Base-by-base conservation (phyloP, 805 yeast species). In the Kuraishia piskuri region DNA sequence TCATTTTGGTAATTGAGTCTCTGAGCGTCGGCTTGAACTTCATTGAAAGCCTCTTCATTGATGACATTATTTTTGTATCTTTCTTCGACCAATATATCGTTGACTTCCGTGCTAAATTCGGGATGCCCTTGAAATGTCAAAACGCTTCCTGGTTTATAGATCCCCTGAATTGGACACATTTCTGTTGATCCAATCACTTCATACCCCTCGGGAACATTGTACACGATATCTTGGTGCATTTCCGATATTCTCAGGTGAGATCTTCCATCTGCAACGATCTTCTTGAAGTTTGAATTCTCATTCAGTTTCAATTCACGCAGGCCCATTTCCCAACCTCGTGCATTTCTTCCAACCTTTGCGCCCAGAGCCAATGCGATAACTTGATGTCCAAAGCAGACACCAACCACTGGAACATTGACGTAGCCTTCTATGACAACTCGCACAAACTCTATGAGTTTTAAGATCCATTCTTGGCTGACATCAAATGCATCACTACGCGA, bases 111-210 rank as follows among this genome's bases (percentile, higher is more conserved):
- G 23, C 69, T 62, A 61, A 88, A 90, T 64, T 90, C 97, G 0
- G 97, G 97, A 62, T 90, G 97, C 0, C 96, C 96, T 67, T 90
- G 97, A 59, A 90, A 78, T 0, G 94, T 80, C 22, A 90, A 67
- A 7, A 86, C 52, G 48, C 75, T 72, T 22, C 72, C 63, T 0
- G 75, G 73, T 46, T 78, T 77, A 53, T 77, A 78, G 25, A 88
- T 68, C 0, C 96, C 95, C 68, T 90, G 97, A 37, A 79, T 69
- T 0, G 68, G 60, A 57, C 96, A 86, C 46, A 66, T 72, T 0
- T 72, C 66, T 7, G 86, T 77, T 5, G 76, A 65, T 0, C 95
- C 86, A 64, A 83, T 68, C 56, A 74, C 68, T 50, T 59, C 49
- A 63, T 68, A 53, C 54, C 72, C 69, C 22, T 55, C 51, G 45